Evolutionary conservation across 1,284 basidiomycete species (phyloP), one percentile per base, ranked within the genome.

Genomic region (Tilletia indica): DNA sequence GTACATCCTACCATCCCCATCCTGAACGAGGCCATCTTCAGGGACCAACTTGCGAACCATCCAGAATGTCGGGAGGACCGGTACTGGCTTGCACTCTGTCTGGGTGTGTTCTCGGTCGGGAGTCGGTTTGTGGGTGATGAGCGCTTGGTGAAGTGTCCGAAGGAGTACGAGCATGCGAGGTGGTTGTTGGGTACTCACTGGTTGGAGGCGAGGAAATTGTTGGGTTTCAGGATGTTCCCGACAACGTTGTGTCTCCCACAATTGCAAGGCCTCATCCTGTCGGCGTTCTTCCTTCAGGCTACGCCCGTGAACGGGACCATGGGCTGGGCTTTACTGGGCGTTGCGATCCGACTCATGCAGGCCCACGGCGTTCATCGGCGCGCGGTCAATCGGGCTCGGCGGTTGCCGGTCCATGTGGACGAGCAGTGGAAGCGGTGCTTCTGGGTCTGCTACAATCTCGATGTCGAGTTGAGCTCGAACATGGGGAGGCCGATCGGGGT

Each of bases 401-500:
- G 69, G 0, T 45, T 76, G 34, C 74, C 80, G 3, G 67, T 79
- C 3, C 21, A 75, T 36, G 73, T 78, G 2, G 75, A 78, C 16
- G 79, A 82, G 72, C 74, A 73, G 0, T 75, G 70, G 54, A 76
- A 75, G 63, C 75, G 80, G 3, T 38, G 71, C 31, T 82, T 79
- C 45, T 82, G 80, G 80, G 72, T 75, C 2, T 73, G 75, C 12
- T 82, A 82, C 70, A 71, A 73, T 56, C 68, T 79, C 1, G 80
- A 82, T 61, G 79, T 79, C 34, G 78, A 77, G 69, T 38, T 70
- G 31, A 71, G 74, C 21, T 63, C 78, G 0, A 69, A 64, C 8
- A 68, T 82, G 12, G 80, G 80, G 3, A 66, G 80, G 31, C 80
- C 80, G 3, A 71, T 80, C 67, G 75, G 77, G 70, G 70, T 81